These are phyloP conservation scores for Cladosporium velox DNA, from an alignment of 2,329 filamentous ascomycete genomes.

Conservation along the genomic window DNA sequence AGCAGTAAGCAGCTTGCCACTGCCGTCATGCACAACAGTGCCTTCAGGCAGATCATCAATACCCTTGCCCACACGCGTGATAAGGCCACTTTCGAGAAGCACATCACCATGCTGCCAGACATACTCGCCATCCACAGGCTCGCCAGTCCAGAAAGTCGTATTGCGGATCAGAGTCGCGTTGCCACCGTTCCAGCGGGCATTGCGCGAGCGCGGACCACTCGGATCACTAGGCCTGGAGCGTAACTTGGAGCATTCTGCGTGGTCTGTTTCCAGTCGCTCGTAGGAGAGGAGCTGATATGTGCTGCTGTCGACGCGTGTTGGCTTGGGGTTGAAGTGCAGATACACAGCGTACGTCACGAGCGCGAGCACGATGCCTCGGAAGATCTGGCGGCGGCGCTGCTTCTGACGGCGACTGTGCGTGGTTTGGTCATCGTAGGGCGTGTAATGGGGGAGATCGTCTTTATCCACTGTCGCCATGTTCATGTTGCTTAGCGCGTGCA, in stretches of 20 bases:
- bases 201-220: conserved; percentile 57
- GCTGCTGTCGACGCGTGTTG: conserved; percentile 11
- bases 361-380: conserved; percentile 21
- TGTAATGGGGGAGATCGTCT: conserved; percentile 25
- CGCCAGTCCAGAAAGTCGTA: conserved; percentile 67
- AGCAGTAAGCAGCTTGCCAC: conserved; percentile 62
- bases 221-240: conserved; percentile 58
- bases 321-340: conserved; percentile 13
- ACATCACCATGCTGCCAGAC: conserved; percentile 63
- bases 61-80: conserved; percentile 53
- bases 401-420: conserved; percentile 6
- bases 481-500: background rate
- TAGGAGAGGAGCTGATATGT: conserved; percentile 53
- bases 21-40: conserved; percentile 57
- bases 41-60: conserved; percentile 53
- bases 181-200: conserved; percentile 61
- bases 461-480: conserved; percentile 22
- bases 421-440: conserved; percentile 16
- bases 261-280: conserved; percentile 55
- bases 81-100: conserved; percentile 62
- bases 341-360: conserved; percentile 20
- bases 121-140: conserved; percentile 53
- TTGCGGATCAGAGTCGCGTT: conserved; percentile 66
- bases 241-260: conserved; percentile 59
- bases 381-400: conserved; percentile 8